Evolutionary conservation across 805 yeast genomes (phyloP).

Genomic region (Starmerella apis): DNA sequence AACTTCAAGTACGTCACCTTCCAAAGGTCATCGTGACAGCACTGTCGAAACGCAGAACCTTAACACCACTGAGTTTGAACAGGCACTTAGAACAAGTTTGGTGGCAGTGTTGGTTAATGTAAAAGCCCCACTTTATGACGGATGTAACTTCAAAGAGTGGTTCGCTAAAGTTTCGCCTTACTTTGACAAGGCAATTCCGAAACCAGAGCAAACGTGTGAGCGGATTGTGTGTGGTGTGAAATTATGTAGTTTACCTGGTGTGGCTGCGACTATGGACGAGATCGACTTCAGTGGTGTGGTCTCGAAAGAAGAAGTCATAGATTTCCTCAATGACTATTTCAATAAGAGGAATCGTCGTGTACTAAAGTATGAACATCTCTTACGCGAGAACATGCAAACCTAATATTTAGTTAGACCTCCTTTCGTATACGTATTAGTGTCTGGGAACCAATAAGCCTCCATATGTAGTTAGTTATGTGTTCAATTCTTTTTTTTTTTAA

Average conservation of each 20-base stretch:
- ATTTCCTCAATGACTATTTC: neutral
- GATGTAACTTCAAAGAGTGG: conserved; percentile 9
- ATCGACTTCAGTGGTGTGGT: neutral
- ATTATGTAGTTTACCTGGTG: conserved; percentile 6
- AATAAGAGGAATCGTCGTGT: neutral
- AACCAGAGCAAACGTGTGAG: neutral
- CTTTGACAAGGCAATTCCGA: neutral
- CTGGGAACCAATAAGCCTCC: too few species aligned
- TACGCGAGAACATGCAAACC: neutral
- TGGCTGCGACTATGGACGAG: conserved; percentile 4
- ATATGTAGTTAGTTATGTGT: too few species aligned
- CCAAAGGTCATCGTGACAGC: neutral
- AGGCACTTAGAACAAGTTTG: neutral
- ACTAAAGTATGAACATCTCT: neutral
- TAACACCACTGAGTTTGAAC: neutral
- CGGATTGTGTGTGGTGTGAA: conserved; percentile 4
- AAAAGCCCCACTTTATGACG: conserved; percentile 2
- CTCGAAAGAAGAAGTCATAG: neutral
- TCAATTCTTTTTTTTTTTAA: too few species aligned
- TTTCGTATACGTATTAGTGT: neutral
- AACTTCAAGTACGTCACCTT: too few species aligned
- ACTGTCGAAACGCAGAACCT: neutral
- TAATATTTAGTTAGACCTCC: too few species aligned
- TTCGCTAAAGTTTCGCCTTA: neutral
- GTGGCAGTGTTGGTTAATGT: neutral